A percentile compares a stretch with the other conserved stretches of the same genome.
These are phyloP conservation scores for Solanum stenotomum DNA, from an alignment of 257 asterid species.

Conservation along the genomic window DNA sequence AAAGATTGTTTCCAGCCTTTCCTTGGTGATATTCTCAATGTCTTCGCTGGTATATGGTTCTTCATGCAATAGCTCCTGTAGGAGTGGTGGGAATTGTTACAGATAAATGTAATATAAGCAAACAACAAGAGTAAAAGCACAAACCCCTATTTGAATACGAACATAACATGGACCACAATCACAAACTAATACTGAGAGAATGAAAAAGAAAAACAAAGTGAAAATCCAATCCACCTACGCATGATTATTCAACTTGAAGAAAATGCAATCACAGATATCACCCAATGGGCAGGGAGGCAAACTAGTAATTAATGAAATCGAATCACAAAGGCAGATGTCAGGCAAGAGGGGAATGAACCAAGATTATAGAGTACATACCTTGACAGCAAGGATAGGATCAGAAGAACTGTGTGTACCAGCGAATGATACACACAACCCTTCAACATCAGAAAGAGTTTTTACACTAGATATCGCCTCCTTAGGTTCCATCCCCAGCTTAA, in stretches of 20 bases:
- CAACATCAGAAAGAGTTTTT: conserved; percentile 90
- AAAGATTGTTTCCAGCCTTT: conserved; percentile 49
- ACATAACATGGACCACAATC: background rate
- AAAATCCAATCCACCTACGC: background rate
- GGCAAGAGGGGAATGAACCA: background rate
- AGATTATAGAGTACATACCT: conserved; percentile 21
- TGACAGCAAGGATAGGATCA: conserved; percentile 78
- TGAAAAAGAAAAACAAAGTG: background rate
- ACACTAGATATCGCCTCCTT: conserved; percentile 58
- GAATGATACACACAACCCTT: conserved; percentile 64
- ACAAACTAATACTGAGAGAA: background rate
- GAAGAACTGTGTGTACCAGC: conserved; percentile 63
- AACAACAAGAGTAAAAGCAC: background rate
- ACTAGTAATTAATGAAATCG: background rate
- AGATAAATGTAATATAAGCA: background rate
- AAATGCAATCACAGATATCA: background rate
- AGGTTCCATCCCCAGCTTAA: conserved; percentile 75
- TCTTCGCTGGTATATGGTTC: conserved; percentile 67
- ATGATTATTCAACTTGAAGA: background rate
- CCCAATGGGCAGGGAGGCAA: background rate
- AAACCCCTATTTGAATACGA: background rate
- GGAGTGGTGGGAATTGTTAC: background rate
- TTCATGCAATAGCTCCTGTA: conserved; percentile 64
- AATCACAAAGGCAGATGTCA: background rate
- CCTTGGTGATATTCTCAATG: conserved; percentile 53